Evolutionary conservation across 2,329 filamentous ascomycete genomes (phyloP), one percentile per base, ranked within the genome.

Genomic region (Penicillium hordei): DNA sequence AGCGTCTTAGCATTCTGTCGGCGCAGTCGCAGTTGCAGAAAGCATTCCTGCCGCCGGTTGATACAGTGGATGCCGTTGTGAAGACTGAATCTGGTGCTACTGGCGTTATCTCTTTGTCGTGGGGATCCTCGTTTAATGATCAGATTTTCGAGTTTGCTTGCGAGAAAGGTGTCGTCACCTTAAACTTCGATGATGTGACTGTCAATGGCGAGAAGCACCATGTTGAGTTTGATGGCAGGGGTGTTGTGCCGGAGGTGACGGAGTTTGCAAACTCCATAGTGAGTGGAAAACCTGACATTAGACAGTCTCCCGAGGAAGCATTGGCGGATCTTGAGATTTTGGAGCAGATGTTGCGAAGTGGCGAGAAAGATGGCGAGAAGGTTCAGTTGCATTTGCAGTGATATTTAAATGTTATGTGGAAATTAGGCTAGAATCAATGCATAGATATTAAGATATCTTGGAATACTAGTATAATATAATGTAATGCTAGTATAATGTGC

Each of bases 31-130:
- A 74, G 21, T 79, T 80, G 61, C 68, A 82, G 48, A 77, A 83
- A 60, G 61, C 76, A 27, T 78, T 85, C 66, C 72, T 86, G 1
- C 78, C 81, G 0, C 83, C 83, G 0, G 73, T 84, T 1, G 84
- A 86, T 62, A 86, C 83, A 0, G 71, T 85, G 5, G 79, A 85
- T 65, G 82, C 83, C 1, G 78, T 78, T 0, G 65, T 80, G 25
- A 77, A 77, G 66, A 76, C 82, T 2, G 72, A 69, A 39, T 77
- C 76, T 43, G 82, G 82, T 3, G 72, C 76, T 2, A 77, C 78
- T 0, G 84, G 83, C 0, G 79, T 79, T 0, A 72, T 86, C 10
- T 76, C 72, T 3, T 68, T 83, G 1, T 81, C 78, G 0, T 84
- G 81, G 63, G 83, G 83, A 0, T 83, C 82, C 0, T 80, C 77